Conservation (phyloP, 805 yeast genomes). For the Wilhelminamyces savonicus region DNA sequence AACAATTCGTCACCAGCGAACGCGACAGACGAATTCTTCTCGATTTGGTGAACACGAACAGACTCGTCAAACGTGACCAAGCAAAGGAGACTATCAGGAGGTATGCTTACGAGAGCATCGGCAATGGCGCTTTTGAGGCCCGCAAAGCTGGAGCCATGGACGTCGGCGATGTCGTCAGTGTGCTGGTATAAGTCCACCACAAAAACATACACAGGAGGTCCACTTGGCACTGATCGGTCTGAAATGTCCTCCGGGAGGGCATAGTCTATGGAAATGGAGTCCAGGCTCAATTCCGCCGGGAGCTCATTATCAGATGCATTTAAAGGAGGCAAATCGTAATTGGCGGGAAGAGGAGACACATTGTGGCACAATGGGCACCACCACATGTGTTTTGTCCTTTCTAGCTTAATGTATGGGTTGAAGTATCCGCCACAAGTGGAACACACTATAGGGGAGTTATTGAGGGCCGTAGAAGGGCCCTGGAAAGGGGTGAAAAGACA, state of each 20-base stretch:
- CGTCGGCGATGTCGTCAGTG: constrained; percentile 12
- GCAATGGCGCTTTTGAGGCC: constrained; percentile 10
- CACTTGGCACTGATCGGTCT: not conserved
- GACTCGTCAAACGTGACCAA: constrained; percentile 23
- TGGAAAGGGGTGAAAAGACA: constrained; percentile 27
- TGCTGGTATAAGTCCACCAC: constrained; percentile 28
- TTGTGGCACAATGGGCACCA: constrained; percentile 33
- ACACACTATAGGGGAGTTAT: constrained; percentile 11
- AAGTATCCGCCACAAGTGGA: constrained; percentile 19
- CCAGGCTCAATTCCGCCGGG: constrained; percentile 21
- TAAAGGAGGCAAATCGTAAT: constrained; percentile 9
- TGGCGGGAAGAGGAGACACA: constrained; percentile 14
- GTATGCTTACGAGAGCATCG: constrained; percentile 6
- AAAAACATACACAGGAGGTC: constrained; percentile 8
- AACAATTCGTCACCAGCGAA: constrained; percentile 3
- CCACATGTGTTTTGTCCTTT: constrained; percentile 27
- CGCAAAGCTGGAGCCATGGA: constrained; percentile 10
- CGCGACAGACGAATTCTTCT: not conserved
- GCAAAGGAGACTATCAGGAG: constrained; percentile 10
- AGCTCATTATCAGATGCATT: constrained; percentile 10
- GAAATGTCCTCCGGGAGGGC: constrained; percentile 22
- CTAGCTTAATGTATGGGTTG: constrained; percentile 24
- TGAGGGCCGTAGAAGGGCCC: not conserved
- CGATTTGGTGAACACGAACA: constrained; percentile 16
- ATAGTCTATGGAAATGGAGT: constrained; percentile 25